Evolutionary conservation across 257 asterid genomes (phyloP).

Genomic region (Osmanthus fragrans): DNA sequence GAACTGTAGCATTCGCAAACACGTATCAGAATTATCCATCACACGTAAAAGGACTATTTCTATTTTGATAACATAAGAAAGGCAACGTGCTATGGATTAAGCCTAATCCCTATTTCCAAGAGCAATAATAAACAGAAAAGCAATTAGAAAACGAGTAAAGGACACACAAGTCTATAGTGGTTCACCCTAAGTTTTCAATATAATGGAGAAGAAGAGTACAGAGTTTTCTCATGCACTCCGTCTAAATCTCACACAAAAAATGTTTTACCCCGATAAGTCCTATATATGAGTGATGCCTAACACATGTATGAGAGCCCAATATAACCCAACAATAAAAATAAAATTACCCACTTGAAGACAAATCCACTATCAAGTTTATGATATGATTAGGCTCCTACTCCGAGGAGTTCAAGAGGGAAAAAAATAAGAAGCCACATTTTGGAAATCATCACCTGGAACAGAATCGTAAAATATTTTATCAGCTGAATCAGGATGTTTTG

Average conservation of each 20-base stretch:
- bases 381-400: not conserved
- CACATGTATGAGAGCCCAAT: no score
- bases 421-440: not conserved
- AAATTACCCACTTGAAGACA: no score
- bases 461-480: conserved; percentile 70
- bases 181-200: not conserved
- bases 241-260: not conserved
- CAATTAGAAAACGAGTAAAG: not conserved
- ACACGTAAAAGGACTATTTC: not conserved
- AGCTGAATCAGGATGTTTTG: conserved; percentile 61
- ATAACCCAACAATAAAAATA: no score
- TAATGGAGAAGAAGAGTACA: not conserved
- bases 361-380: no score
- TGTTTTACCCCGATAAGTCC: not conserved
- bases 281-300: not conserved
- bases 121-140: not conserved
- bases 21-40: conserved; percentile 20
- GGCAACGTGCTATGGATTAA: not conserved
- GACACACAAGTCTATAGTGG: not conserved
- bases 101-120: not conserved
- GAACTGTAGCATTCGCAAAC: conserved; percentile 40
- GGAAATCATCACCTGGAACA: conserved; percentile 66
- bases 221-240: not conserved
- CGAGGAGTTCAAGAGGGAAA: no score
- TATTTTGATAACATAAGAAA: not conserved